Base-by-base conservation (phyloP, 192 early-diverging fungal species). In the Cladochytrium replicatum region DNA sequence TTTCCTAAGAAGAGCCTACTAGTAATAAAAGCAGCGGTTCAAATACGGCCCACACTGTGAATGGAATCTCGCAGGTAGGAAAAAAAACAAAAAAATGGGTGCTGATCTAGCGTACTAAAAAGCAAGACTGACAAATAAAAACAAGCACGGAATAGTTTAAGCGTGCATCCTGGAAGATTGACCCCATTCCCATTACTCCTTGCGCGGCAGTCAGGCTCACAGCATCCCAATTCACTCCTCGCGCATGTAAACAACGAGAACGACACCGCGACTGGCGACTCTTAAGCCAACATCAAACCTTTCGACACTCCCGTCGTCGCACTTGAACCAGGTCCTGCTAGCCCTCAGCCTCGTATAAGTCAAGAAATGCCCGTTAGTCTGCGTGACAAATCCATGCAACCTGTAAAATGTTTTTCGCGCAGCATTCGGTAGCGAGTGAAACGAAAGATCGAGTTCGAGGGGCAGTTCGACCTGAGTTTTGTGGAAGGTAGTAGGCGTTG, bases 371-470 rank as follows among this genome's bases (percentile, higher is more conserved):
- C 61, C 64, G 32, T 68, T 54, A 21, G 58, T 57, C 45, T 72
- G 65, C 11, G 70, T 72, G 21, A 66, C 59, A 49, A 72, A 68
- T 7, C 62, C 64, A 46, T 72, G 66, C 17, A 72, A 48, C 13
- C 53, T 41, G 42, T 65, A 72, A 21, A 65, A 64, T 8, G 70
- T 68, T 3, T 41, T 28, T 29, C 45, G 34, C 9, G 34, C 25
- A 1, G 58, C 55, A 15, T 32, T 22, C 38, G 52, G 53, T 8
- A 23, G 26, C 6, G 55, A 15, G 15, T 26, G 26, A 19, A 62
- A 61, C 1, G 59, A 58, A n/a, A 66, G 32, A 46, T 72, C 70
- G 32, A 72, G 21, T 32, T 72, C 70, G 9, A 52, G 11, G 0
- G 69, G 69, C 11, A 72, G 21, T 30, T 72, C 69, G 13, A 67